Base-by-base conservation (phyloP, 2,329 filamentous ascomycete species). In the Pseudogymnoascus sp. region DNA sequence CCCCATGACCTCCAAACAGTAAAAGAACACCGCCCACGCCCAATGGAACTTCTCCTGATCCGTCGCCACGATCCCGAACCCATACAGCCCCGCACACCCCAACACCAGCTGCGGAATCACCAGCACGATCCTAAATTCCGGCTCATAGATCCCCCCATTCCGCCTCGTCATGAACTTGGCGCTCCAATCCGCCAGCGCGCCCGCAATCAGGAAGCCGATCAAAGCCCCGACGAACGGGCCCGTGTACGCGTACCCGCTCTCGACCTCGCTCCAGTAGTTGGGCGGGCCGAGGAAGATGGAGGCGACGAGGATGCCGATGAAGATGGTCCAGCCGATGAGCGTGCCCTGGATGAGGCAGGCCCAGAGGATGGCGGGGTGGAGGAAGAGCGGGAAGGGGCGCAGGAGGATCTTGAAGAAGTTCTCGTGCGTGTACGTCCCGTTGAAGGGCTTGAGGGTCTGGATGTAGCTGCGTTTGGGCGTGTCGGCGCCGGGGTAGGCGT, bases 301-400 rank as follows among this genome's bases (percentile, higher is more conserved):
- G n/a, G 88, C 89, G 53, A 96, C 78, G 68, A 95, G 86, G 65
- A 95, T 88, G 63, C 90, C 89, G 67, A 96, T 93, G 72, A 97
- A 91, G 15, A 97, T 90, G 1, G 93, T 96, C 93, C 93, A 97
- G 67, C 93, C 93, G 71, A 97, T 96, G 72, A 96, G 85, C 4
- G 90, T 85, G 15, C 93, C 93, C 80, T 96, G 93, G 60, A 93
- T 90, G 3, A 97, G 79, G 70, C 80, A 81, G 23, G 80, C 81
- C 90, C 91, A 96, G 42, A 96, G 75, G 68, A 97, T 91, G 7
- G 90, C 90, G 0, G 92, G 93, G 72, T 97, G 93, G 6, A 89
- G 74, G 69, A 96, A 88, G 0, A 97, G 82, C 0, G 90, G 90
- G 62, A 97, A 87, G 0, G 93, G 93, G 2, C 93, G 84, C n/a